Evolutionary conservation across 2,329 filamentous ascomycete species (phyloP), one percentile per base, ranked within the genome.

Genomic region (Fusarium veterinarium): DNA sequence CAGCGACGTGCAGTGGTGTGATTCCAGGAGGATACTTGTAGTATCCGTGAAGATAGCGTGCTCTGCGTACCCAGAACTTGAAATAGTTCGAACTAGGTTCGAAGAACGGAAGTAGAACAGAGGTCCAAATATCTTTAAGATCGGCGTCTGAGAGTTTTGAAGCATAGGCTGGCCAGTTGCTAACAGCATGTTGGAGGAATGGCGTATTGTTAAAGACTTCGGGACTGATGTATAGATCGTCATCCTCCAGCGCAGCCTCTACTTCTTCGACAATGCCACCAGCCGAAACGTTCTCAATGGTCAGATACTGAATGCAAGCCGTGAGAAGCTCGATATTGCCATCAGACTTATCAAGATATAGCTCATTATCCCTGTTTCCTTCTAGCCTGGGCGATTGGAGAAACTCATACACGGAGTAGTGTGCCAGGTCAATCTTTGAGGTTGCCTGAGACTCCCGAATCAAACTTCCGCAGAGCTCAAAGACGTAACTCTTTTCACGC

Each of bases 141-240:
- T 37, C 33, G 0, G 8, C 17, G 0, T 28, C 13, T 17, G 49
- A 6, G 3, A 52, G 5, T 0, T 12, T 37, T 0, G 49, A 37
- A 1, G 49, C 1, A n/a, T 52, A 52, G 0, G 17, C 33, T 5
- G 49, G 49, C 49, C 49, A 52, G 0, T n/a, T 52, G 0, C 49
- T 52, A 1, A 52, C 49, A 1, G 49, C 49, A 3, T 52, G 49
- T 3, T 52, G n/a, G 3, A 52, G 33, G 2, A 52, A 52, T 12
- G 49, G 33, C 1, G 49, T 52, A 12, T 37, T 37, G 3, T 9
- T 4, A 20, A 52, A 52, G 1, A 52, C 49, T 25, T 52, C 49
- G 1, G 49, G 49, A 17, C 33, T 37, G 33, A 52, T 37, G 17
- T 37, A 52, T 0, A 52, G 19, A 16, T 52, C 49, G 0, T 52